Evolutionary conservation across 225 moss, liverwort and hornwort species (phyloP).

Genomic region (Anthoceros angustus): DNA sequence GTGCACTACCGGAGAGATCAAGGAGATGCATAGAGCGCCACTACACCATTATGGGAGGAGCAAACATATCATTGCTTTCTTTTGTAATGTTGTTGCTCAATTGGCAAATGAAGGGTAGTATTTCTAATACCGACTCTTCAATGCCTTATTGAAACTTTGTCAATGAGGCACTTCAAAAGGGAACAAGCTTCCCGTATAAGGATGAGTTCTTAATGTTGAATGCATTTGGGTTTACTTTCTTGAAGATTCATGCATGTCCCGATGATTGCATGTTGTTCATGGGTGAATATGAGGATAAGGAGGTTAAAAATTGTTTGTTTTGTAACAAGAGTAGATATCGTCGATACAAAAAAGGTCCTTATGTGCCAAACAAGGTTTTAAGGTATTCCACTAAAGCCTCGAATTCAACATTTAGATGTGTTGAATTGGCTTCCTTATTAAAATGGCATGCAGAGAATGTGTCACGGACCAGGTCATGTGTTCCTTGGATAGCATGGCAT

Average conservation of each 20-base stretch:
- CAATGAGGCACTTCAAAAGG: too few species aligned
- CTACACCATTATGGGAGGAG: too few species aligned
- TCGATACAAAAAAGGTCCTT: not conserved
- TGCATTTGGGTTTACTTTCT: too few species aligned
- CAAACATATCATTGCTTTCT: too few species aligned
- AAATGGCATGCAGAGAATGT: not conserved
- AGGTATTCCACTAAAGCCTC: conserved; percentile 6
- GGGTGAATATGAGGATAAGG: not conserved
- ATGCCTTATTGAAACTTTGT: too few species aligned
- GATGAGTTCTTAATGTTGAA: too few species aligned
- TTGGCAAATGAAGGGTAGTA: too few species aligned
- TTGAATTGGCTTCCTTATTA: not conserved
- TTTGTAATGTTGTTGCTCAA: too few species aligned
- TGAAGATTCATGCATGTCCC: conserved; percentile 4
- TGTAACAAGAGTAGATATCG: not conserved
- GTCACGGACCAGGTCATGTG: not conserved
- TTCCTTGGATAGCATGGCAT: conserved; percentile 1
- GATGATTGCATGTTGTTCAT: not conserved
- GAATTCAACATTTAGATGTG: conserved; percentile 6
- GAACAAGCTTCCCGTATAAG: too few species aligned
- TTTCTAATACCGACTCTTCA: too few species aligned
- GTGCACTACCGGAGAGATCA: too few species aligned
- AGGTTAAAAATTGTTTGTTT: not conserved
- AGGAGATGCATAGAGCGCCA: too few species aligned
- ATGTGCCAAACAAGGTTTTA: conserved; percentile 3